phyloP scores from a whole-genome alignment of 352 stramenopile genomes.

The Globisporangium alternatum region DNA sequence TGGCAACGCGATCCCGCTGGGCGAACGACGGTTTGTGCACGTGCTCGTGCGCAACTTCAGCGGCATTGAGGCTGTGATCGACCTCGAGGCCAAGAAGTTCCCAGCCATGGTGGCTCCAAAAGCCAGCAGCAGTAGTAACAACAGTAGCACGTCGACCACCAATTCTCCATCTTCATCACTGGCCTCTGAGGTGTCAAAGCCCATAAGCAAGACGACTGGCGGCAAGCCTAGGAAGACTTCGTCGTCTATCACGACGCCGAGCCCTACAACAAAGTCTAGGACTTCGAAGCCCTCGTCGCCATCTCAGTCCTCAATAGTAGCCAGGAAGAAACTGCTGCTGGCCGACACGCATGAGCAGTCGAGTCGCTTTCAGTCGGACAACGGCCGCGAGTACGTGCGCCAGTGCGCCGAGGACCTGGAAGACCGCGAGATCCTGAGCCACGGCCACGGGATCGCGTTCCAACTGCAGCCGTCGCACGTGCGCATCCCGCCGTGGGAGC shows the following conservation, averaged over 20 bases:
- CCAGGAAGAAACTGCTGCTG: constrained; percentile 30
- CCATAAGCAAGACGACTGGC: not conserved
- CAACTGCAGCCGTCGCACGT: constrained; percentile 28
- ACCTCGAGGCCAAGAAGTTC: constrained; percentile 64
- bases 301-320: not conserved
- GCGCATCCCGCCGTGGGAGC: constrained; percentile 56
- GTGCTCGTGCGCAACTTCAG: constrained; percentile 78
- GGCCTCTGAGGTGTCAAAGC: not conserved
- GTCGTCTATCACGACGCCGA: not conserved
- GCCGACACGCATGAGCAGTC: constrained; percentile 37
- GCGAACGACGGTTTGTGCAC: constrained; percentile 41
- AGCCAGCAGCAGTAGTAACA: not conserved
- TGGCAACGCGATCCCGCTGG: constrained; percentile 54
- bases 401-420: constrained; percentile 39
- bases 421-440: constrained; percentile 42
- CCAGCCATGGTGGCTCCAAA: constrained; percentile 9
- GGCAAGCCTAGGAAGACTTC: not conserved
- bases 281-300: not conserved
- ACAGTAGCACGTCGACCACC: not conserved
- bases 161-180: not conserved
- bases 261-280: not conserved
- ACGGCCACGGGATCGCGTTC: constrained; percentile 58
- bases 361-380: constrained; percentile 56
- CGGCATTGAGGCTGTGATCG: constrained; percentile 60
- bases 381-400: constrained; percentile 40